A percentile compares a stretch with the other conserved stretches of the same genome.
These are phyloP conservation scores for Aspergillus floridensis DNA, from an alignment of 2,329 filamentous ascomycete genomes.

Conservation along the genomic window DNA sequence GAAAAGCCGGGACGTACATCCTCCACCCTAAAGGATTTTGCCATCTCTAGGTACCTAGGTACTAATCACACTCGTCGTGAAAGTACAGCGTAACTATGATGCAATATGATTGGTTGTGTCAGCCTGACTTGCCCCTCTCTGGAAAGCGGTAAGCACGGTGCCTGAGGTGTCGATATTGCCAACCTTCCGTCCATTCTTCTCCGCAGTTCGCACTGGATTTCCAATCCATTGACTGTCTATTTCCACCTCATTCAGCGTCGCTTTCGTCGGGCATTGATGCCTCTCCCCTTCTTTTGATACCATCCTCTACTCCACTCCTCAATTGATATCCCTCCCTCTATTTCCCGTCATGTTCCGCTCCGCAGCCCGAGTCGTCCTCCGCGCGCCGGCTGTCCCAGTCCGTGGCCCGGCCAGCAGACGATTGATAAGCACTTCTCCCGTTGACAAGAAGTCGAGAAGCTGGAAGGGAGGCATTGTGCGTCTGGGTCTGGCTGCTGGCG, in stretches of 20 bases:
- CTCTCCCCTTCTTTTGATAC: conserved; percentile 7
- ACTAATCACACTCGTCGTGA: not conserved
- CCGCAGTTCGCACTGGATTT: not conserved
- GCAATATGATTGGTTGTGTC: not conserved
- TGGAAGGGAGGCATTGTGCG: conserved; percentile 76
- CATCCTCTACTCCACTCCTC: not conserved
- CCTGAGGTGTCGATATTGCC: not conserved
- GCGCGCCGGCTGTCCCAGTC: conserved; percentile 33
- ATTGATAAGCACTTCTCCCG: conserved; percentile 55
- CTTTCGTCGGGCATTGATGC: conserved; percentile 1
- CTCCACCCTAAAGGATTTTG: no score
- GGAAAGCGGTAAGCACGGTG: not conserved
- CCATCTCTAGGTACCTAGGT: not conserved
- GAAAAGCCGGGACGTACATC: no score
- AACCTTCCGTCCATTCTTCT: not conserved
- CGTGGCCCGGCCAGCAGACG: conserved; percentile 39
- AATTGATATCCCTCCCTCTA: conserved; percentile 4
- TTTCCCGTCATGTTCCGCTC: conserved; percentile 51
- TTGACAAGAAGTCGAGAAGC: conserved; percentile 67
- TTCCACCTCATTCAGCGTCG: not conserved
- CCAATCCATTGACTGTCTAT: not conserved
- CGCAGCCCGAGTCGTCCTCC: conserved; percentile 46
- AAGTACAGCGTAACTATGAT: not conserved
- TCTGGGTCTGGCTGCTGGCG: conserved; percentile 71
- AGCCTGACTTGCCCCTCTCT: not conserved